Evolutionary conservation across 345 rosid genomes (phyloP).

Genomic region (Camelina hispida): DNA sequence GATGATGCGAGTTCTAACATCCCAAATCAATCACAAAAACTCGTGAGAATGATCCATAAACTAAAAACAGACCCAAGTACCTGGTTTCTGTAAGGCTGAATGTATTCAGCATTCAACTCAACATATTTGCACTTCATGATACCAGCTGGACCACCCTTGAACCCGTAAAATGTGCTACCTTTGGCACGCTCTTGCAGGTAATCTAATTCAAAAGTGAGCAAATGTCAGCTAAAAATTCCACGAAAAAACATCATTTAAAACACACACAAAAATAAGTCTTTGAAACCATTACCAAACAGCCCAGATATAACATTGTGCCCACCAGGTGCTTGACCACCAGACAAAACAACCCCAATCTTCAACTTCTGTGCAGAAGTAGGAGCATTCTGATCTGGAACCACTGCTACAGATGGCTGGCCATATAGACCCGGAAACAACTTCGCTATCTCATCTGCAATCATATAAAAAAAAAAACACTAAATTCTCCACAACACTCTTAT

Average conservation of each 20-base stretch:
- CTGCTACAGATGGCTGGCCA: constrained; percentile 82
- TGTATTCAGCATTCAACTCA: constrained; percentile 72
- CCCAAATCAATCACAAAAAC: constrained; percentile 13
- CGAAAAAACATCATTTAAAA: background rate
- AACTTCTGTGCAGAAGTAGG: constrained; percentile 54
- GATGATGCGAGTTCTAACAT: background rate
- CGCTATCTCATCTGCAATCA: constrained; percentile 73
- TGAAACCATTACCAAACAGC: constrained; percentile 66
- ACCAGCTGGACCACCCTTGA: constrained; percentile 99
- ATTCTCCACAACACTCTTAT: constrained; percentile 4
- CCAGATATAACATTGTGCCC: constrained; percentile 98
- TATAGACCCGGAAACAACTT: constrained; percentile 86
- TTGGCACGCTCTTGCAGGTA: constrained; percentile 85
- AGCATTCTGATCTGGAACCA: constrained; percentile 55
- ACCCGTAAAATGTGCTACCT: constrained; percentile 86
- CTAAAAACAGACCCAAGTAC: constrained; percentile 42
- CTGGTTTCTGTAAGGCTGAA: constrained; percentile 93
- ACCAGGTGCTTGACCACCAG: constrained; percentile 99
- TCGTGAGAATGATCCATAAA: background rate
- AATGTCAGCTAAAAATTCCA: background rate
- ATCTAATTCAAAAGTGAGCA: constrained; percentile 51
- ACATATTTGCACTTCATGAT: constrained; percentile 95
- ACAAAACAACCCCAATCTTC: constrained; percentile 92
- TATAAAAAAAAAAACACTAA: background rate
- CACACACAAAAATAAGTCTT: background rate